A percentile compares a stretch with the other conserved stretches of the same genome.
Evolutionary conservation across 768 basidiomycete species (phyloP).

Genomic region (Pleurotus salmoneostramineus): DNA sequence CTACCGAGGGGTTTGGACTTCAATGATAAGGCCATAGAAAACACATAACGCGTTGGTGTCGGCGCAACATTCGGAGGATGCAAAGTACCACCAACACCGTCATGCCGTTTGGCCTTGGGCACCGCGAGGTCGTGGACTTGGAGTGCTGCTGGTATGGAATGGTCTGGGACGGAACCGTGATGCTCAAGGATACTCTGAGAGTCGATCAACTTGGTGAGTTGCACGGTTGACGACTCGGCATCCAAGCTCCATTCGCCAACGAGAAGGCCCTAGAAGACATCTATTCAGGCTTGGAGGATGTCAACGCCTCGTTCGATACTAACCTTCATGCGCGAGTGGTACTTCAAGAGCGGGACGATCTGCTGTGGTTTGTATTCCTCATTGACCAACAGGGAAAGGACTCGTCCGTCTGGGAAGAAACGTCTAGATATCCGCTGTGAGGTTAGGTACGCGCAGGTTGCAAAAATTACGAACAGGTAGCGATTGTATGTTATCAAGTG

Average conservation of each 20-base stretch:
- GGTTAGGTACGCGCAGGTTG: neutral
- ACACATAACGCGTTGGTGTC: constrained; percentile 50
- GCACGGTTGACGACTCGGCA: constrained; percentile 47
- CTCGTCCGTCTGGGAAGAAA: constrained; percentile 84
- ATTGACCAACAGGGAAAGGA: constrained; percentile 80
- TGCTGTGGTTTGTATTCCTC: constrained; percentile 69
- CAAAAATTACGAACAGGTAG: constrained; percentile 57
- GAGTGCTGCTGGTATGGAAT: constrained; percentile 1
- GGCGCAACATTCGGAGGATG: neutral
- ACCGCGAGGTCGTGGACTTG: neutral
- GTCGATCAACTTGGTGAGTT: constrained; percentile 64
- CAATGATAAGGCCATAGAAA: constrained; percentile 69
- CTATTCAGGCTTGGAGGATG: neutral
- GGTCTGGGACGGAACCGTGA: constrained; percentile 10
- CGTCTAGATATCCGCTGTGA: constrained; percentile 42
- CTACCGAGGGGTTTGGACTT: constrained; percentile 78
- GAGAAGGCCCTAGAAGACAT: constrained; percentile 52
- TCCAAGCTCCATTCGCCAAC: constrained; percentile 72
- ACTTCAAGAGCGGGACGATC: constrained; percentile 74
- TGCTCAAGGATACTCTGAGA: constrained; percentile 21
- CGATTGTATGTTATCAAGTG: constrained; percentile 93
- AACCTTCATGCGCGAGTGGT: constrained; percentile 79
- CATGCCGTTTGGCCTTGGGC: neutral
- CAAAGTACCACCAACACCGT: neutral
- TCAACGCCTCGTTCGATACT: constrained; percentile 9